These are phyloP conservation scores for Fistulinella cinereoalba DNA, from an alignment of 1,284 basidiomycete genomes.

Conservation along the genomic window DNA sequence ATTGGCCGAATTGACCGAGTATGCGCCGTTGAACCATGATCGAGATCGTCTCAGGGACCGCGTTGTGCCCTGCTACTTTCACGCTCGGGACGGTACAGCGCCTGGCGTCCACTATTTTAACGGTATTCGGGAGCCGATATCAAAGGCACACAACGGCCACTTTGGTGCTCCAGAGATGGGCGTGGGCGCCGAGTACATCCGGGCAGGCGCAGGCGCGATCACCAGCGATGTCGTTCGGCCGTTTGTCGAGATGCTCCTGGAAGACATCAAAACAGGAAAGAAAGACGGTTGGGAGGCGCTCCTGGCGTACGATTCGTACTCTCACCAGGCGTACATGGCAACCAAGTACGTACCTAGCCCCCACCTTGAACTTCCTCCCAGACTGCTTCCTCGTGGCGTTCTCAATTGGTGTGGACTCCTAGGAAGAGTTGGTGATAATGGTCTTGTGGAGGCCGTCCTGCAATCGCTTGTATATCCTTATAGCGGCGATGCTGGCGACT, in stretches of 20 bases:
- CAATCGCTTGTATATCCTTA: not conserved
- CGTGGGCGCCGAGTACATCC: conserved; percentile 12
- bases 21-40: conserved; percentile 15
- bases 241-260: conserved; percentile 7
- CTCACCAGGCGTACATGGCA: conserved; percentile 20
- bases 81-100: not conserved
- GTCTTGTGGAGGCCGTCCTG: conserved; percentile 13
- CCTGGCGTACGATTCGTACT: conserved; percentile 11
- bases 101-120: conserved; percentile 17
- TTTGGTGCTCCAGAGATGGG: conserved; percentile 13
- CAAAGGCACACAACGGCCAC: not conserved
- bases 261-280: conserved; percentile 6
- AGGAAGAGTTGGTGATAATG: conserved; percentile 3
- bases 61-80: conserved; percentile 14
- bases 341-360: conserved; percentile 19
- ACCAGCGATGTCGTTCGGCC: conserved; percentile 5
- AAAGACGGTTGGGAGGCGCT: conserved; percentile 16
- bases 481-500: too few species aligned
- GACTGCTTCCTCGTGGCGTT: conserved; percentile 10
- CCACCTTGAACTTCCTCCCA: conserved; percentile 10
- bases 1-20: conserved; percentile 25
- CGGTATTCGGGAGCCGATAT: conserved; percentile 1
- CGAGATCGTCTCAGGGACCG: conserved; percentile 3
- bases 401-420: conserved; percentile 27
- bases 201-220: conserved; percentile 12